Conservation (phyloP, 352 stramenopile genomes). For the Globisporangium yorkense region DNA sequence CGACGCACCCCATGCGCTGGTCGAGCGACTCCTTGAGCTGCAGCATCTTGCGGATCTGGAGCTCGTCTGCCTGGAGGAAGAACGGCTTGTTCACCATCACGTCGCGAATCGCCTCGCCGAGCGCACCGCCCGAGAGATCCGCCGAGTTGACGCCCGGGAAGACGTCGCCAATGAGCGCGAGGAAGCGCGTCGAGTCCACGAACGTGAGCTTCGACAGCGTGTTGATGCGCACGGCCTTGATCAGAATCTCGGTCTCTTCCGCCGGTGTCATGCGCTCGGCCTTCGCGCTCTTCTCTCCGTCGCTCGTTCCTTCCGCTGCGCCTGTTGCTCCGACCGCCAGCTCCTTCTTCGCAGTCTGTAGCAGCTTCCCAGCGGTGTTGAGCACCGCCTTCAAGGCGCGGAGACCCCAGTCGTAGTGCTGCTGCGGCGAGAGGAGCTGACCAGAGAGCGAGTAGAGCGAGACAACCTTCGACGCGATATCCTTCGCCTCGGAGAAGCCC, state of each 20-base stretch:
- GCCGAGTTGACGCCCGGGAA: conserved; percentile 86
- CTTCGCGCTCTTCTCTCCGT: conserved; percentile 9
- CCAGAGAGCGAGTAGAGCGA: conserved; percentile 87
- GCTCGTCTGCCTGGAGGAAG: conserved; percentile 82
- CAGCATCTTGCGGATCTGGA: conserved; percentile 93
- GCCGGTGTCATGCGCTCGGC: conserved; percentile 41
- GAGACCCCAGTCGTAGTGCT: conserved; percentile 94
- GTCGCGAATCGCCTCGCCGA: conserved; percentile 82
- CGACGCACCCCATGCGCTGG: conserved; percentile 93
- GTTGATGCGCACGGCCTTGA: conserved; percentile 95
- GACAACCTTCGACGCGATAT: conserved; percentile 89
- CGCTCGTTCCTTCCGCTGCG: not conserved
- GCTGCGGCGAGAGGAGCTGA: conserved; percentile 83
- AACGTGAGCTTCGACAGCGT: conserved; percentile 95
- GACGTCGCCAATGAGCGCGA: conserved; percentile 91
- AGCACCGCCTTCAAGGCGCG: conserved; percentile 93
- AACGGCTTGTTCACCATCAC: conserved; percentile 90
- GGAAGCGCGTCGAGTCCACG: conserved; percentile 85
- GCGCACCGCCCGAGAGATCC: conserved; percentile 75
- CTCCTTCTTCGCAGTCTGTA: conserved; percentile 80
- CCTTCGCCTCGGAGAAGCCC: conserved; percentile 87
- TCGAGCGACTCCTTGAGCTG: conserved; percentile 94
- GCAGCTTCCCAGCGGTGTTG: conserved; percentile 90
- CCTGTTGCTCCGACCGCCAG: conserved; percentile 14
- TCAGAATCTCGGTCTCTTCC: conserved; percentile 89